A percentile compares a stretch with the other conserved stretches of the same genome.
Evolutionary conservation across 805 yeast species (phyloP).

Genomic region (Ogataea methanolica): DNA sequence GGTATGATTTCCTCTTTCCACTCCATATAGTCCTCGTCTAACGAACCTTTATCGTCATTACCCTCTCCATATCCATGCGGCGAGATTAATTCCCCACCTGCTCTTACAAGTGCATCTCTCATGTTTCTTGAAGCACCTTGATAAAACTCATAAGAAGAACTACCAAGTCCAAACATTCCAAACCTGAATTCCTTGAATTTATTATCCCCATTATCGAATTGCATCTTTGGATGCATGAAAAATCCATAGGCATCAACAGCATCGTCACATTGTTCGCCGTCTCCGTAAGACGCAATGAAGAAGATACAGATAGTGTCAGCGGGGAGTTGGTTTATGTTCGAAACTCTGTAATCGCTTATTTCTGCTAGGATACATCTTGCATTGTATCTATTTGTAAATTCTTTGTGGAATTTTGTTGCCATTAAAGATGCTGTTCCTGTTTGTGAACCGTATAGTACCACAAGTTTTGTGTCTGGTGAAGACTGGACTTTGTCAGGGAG

Average conservation of each 20-base stretch:
- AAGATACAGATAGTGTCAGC: conserved; percentile 40
- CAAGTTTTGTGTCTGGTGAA: background rate
- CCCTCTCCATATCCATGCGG: conserved; percentile 80
- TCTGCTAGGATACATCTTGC: conserved; percentile 66
- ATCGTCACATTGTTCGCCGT: conserved; percentile 95
- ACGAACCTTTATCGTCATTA: conserved; percentile 85
- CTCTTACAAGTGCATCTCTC: conserved; percentile 41
- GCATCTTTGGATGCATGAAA: conserved; percentile 12
- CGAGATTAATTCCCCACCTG: conserved; percentile 63
- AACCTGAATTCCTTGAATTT: conserved; percentile 47
- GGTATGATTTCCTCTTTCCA: conserved; percentile 85
- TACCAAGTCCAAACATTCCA: conserved; percentile 86
- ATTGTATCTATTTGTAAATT: conserved; percentile 54
- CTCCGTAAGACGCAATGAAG: conserved; percentile 89
- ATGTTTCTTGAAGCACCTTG: conserved; percentile 71
- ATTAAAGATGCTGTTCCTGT: conserved; percentile 95
- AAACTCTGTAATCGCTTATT: conserved; percentile 72
- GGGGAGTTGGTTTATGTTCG: conserved; percentile 56
- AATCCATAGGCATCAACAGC: conserved; percentile 64
- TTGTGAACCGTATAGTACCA: conserved; percentile 78
- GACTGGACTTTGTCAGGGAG: background rate
- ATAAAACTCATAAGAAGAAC: conserved; percentile 83
- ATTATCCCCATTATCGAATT: conserved; percentile 41
- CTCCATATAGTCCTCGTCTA: conserved; percentile 83
- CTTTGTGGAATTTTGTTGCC: conserved; percentile 33